phyloP scores from a whole-genome alignment of 2,329 filamentous ascomycete genomes.

The Colletotrichum karsti region DNA sequence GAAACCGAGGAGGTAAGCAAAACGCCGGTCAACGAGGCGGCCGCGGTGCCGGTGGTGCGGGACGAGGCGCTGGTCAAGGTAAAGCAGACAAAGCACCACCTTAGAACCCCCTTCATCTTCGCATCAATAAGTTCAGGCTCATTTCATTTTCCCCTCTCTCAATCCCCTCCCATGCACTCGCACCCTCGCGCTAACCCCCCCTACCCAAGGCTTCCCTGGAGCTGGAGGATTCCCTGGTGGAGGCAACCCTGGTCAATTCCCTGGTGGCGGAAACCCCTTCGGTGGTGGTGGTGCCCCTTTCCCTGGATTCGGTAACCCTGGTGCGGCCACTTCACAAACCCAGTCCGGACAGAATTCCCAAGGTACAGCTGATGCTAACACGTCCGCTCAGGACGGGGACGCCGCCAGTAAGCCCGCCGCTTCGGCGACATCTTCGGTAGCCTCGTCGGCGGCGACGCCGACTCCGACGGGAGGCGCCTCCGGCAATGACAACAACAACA shows the following conservation, averaged over 20 bases:
- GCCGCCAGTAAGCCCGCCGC: conserved; percentile 20
- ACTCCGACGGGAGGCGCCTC: conserved; percentile 7
- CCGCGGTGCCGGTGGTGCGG: background rate
- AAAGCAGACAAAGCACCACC: conserved; percentile 4
- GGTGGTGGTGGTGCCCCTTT: background rate
- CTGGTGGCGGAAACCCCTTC: conserved; percentile 1
- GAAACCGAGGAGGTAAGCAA: conserved; percentile 6
- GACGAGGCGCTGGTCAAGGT: conserved; percentile 23
- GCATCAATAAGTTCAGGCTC: background rate
- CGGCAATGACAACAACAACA: conserved; percentile 11
- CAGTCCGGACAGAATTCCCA: conserved; percentile 7
- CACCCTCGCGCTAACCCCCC: background rate
- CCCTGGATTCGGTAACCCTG: conserved; percentile 22
- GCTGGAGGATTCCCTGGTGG: conserved; percentile 9
- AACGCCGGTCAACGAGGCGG: background rate
- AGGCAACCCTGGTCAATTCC: background rate
- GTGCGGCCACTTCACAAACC: conserved; percentile 18
- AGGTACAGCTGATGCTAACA: conserved; percentile 13
- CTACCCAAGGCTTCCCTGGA: conserved; percentile 1
- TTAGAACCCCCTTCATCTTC: conserved; percentile 17
- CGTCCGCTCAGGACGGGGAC: conserved; percentile 17
- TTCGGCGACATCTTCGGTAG: conserved; percentile 13
- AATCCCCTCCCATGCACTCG: background rate
- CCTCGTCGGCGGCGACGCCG: conserved; percentile 22
- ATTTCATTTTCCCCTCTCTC: background rate